Base-by-base conservation (phyloP, 2,329 filamentous ascomycete genomes). In the Cordyceps cateniannulata region DNA sequence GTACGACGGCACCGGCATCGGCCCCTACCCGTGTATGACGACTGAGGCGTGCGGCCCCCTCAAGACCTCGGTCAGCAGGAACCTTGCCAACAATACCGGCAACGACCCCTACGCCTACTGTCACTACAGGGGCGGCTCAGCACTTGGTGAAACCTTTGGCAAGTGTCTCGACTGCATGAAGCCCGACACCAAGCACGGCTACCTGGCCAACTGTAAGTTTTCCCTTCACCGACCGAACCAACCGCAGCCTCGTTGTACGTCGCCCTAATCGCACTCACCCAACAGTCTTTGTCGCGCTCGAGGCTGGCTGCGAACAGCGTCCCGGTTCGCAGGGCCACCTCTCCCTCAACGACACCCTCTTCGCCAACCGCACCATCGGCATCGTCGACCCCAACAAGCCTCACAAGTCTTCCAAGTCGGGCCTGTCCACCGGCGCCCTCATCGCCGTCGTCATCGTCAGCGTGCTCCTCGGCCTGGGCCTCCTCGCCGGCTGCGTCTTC, bases 131-230 rank as follows among this genome's bases (percentile, higher is more conserved):
- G 71, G 71, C 22, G 72, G 70, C 3, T 70, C 69, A 10, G 72
- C 79, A 71, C 59, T 62, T 59, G 44, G 66, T 1, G 62, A 66
- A 22, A 66, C 69, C 3, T 74, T 76, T 54, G 69, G 72, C 2
- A 71, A 72, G 45, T 85, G 82, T 53, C 65, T 75, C 3, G 69
- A 73, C 12, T 85, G 82, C 58, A 72, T 84, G 10, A 68, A 67
- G 18, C 76, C 78, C 1, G 73, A 74, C 18, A 73, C 73, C 7
- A 69, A 70, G 2, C 76, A 77, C 32, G 69, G 72, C 18, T 78
- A 79, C 62, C 62, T 84, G 7, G 75, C 78, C 55, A 84, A 84
- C 64, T 81, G 80, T 83, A 69, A 65, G 76, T 65, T n/a, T 10
- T 24, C 2, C 18, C 14, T 40, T 47, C 4, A 32, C 29, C 8